Conservation (phyloP, 2,329 filamentous ascomycete genomes). For the Phialophora expanda region DNA sequence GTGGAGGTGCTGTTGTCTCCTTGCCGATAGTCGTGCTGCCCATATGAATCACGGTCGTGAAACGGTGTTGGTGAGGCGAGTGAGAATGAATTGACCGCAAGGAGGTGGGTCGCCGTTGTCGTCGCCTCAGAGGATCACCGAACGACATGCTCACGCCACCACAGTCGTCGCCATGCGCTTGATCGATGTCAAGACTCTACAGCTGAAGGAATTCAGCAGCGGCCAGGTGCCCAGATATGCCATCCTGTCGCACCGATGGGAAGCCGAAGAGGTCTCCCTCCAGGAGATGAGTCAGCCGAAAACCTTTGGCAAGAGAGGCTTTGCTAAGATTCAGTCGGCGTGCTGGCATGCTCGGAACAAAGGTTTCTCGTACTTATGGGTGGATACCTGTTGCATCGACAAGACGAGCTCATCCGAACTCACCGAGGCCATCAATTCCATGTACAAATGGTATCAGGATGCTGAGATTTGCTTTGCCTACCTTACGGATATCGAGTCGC, state of each 20-base stretch:
- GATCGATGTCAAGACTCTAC: slow-evolving; percentile 33
- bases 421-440: slow-evolving; percentile 44
- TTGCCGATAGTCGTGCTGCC: neutral
- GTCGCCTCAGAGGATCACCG: neutral
- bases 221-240: slow-evolving; percentile 35
- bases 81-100: neutral
- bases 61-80: neutral
- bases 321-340: slow-evolving; percentile 40
- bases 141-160: neutral
- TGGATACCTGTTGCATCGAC: slow-evolving; percentile 51
- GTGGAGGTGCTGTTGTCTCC: neutral
- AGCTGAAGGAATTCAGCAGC: slow-evolving; percentile 32
- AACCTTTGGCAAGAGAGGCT: slow-evolving; percentile 35
- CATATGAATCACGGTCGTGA: neutral
- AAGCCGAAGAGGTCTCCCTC: slow-evolving; percentile 38
- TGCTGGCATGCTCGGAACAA: slow-evolving; percentile 39
- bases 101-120: neutral
- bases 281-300: slow-evolving; percentile 30
- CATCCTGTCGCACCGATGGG: slow-evolving; percentile 41
- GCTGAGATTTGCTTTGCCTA: slow-evolving; percentile 47
- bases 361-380: slow-evolving; percentile 45
- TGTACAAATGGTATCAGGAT: slow-evolving; percentile 45
- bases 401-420: slow-evolving; percentile 46
- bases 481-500: slow-evolving; percentile 40
- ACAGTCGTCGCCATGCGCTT: slow-evolving; percentile 32